phyloP scores from a whole-genome alignment of 495 filamentous ascomycete species.

The Podospora bellae-mahoneyi region DNA sequence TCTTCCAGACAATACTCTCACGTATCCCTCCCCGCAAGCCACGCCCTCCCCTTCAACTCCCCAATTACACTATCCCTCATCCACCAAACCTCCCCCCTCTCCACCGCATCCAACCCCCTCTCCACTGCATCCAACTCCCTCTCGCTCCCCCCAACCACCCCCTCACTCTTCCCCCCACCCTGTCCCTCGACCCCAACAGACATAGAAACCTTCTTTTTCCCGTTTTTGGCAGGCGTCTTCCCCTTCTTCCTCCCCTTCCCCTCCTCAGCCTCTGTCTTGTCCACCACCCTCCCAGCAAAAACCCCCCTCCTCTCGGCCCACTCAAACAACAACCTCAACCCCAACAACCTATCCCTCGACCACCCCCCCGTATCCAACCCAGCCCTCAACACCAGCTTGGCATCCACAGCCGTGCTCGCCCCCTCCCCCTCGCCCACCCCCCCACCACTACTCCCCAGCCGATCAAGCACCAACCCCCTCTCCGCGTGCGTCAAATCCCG shows the following conservation, averaged over 20 bases:
- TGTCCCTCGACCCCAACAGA: slow-evolving; percentile 12
- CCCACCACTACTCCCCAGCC: slow-evolving; percentile 39
- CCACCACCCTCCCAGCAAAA: slow-evolving; percentile 11
- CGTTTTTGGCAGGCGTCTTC: slow-evolving; percentile 20
- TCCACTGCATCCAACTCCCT: slow-evolving; percentile 5
- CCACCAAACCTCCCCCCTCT: slow-evolving; percentile 42
- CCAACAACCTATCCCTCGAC: slow-evolving; percentile 66
- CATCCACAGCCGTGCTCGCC: slow-evolving; percentile 70
- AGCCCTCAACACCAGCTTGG: slow-evolving; percentile 64
- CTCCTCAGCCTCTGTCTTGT: slow-evolving; percentile 22
- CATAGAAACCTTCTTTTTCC: slow-evolving; percentile 33
- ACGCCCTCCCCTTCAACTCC: slow-evolving; percentile 52
- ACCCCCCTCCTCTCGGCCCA: slow-evolving; percentile 59
- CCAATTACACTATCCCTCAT: slow-evolving; percentile 52
- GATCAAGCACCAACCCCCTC: slow-evolving; percentile 63
- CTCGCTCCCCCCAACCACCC: not conserved
- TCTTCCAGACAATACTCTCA: not conserved
- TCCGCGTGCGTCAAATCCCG: slow-evolving; percentile 70
- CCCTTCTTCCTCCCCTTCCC: slow-evolving; percentile 31
- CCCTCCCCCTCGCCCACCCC: slow-evolving; percentile 46
- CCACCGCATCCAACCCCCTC: slow-evolving; percentile 1
- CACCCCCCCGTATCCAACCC: slow-evolving; percentile 52
- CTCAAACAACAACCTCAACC: slow-evolving; percentile 73
- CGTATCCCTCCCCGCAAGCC: slow-evolving; percentile 42
- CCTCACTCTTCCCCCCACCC: slow-evolving; percentile 19